A percentile compares a stretch with the other conserved stretches of the same genome.
These are phyloP conservation scores for Mycena olivaceomarginata DNA, from an alignment of 768 basidiomycete genomes.

Conservation along the genomic window DNA sequence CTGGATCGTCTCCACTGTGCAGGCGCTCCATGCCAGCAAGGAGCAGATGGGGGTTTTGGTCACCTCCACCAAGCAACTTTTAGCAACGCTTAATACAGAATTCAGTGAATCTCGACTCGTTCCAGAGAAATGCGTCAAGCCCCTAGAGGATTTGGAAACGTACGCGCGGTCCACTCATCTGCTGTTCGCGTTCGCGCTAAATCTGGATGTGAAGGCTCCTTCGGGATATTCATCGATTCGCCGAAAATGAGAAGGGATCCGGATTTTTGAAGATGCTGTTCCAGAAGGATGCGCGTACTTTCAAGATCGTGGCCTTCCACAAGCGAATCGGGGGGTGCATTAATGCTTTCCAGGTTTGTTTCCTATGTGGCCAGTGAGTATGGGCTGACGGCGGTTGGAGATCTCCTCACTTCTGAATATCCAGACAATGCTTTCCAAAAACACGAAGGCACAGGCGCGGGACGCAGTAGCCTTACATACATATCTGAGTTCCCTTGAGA, in stretches of 20 bases:
- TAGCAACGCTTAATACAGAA: constrained; percentile 35
- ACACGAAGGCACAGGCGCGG: constrained; percentile 21
- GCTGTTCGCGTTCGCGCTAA: not conserved
- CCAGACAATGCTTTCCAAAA: constrained; percentile 20
- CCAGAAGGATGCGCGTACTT: constrained; percentile 16
- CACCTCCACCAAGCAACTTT: constrained; percentile 14
- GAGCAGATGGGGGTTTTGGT: constrained; percentile 26
- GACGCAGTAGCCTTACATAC: constrained; percentile 26
- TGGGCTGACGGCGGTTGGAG: constrained; percentile 6
- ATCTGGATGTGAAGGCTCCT: constrained; percentile 15
- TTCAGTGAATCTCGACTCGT: constrained; percentile 24
- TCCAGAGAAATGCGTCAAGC: not conserved
- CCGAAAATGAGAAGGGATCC: not conserved
- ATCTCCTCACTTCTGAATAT: constrained; percentile 36
- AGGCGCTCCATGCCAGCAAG: not conserved
- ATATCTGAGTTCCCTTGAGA: constrained; percentile 25
- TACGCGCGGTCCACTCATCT: constrained; percentile 5
- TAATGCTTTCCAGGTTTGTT: constrained; percentile 20
- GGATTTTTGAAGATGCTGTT: constrained; percentile 26
- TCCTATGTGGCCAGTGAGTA: not conserved
- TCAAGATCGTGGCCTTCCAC: constrained; percentile 25
- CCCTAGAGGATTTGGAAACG: constrained; percentile 19
- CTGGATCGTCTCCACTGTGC: constrained; percentile 12
- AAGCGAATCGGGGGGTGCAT: constrained; percentile 20
- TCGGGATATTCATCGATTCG: constrained; percentile 27